Evolutionary conservation across 2,329 filamentous ascomycete species (phyloP).

Genomic region (Trichophyton rubrum): DNA sequence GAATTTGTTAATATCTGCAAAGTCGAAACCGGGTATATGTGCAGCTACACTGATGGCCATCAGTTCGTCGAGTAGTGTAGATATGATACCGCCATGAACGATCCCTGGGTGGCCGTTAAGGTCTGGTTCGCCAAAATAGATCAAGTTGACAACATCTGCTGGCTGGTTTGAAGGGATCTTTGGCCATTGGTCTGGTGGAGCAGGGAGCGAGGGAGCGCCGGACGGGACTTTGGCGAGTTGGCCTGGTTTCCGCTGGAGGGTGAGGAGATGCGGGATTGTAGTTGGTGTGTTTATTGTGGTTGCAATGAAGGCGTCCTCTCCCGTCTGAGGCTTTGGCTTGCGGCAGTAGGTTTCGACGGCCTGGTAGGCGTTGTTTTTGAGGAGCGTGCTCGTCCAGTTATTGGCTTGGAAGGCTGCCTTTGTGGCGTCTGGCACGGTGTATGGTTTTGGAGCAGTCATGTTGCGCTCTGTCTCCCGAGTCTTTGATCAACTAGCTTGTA

Average conservation of each 20-base stretch:
- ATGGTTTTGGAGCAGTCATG: background rate
- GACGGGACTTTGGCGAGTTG: conserved; percentile 16
- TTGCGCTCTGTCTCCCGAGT: background rate
- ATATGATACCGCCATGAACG: conserved; percentile 31
- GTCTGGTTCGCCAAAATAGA: conserved; percentile 25
- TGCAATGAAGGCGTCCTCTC: conserved; percentile 34
- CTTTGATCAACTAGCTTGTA: background rate
- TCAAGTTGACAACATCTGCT: conserved; percentile 28
- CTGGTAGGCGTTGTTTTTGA: conserved; percentile 26
- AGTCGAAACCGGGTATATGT: conserved; percentile 16
- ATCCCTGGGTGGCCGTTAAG: conserved; percentile 29
- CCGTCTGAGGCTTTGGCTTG: conserved; percentile 26
- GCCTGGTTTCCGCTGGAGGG: conserved; percentile 19
- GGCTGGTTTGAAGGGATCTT: conserved; percentile 5
- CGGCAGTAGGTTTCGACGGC: conserved; percentile 31
- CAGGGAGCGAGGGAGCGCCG: conserved; percentile 15
- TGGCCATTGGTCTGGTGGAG: conserved; percentile 15
- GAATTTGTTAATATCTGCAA: conserved; percentile 17
- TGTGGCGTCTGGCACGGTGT: conserved; percentile 9
- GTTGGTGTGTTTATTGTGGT: conserved; percentile 26
- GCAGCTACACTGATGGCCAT: conserved; percentile 30
- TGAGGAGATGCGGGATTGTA: conserved; percentile 32
- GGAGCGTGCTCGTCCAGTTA: conserved; percentile 22
- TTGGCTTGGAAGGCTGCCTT: conserved; percentile 16
- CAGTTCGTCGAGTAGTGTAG: conserved; percentile 33